Conservation (phyloP, 257 asterid genomes). For the Solanum peruvianum region DNA sequence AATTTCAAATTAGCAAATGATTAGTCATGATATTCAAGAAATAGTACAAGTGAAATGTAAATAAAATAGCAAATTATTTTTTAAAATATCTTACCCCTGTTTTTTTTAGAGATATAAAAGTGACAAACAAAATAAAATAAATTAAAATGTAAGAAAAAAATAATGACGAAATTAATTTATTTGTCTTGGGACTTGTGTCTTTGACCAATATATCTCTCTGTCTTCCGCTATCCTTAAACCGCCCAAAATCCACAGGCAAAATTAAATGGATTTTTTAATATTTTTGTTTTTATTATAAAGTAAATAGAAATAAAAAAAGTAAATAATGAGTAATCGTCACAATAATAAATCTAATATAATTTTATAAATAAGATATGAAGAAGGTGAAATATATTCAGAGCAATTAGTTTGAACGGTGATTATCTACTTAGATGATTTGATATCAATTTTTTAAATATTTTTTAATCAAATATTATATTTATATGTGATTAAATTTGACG, state of each 20-base stretch:
- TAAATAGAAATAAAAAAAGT: too few relatives aligned
- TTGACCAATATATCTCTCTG: neutral
- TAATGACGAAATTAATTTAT: neutral
- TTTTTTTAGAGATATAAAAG: neutral
- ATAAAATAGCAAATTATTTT: too few relatives aligned
- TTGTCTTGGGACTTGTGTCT: neutral
- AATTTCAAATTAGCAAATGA: neutral
- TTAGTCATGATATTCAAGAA: neutral
- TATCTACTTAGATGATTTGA: rapidly evolving
- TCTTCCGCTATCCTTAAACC: neutral
- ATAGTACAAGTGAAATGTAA: neutral
- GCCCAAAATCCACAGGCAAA: neutral
- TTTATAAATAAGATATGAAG: rapidly evolving
- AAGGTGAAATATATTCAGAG: neutral
- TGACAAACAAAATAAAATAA: too few relatives aligned
- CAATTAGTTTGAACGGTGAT: too few relatives aligned
- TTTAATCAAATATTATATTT: too few relatives aligned
- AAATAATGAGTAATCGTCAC: neutral
- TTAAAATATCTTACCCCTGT: neutral
- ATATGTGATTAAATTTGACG: too few relatives aligned
- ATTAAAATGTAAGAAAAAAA: neutral
- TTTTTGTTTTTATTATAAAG: too few relatives aligned
- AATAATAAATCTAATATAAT: too few relatives aligned
- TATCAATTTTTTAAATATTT: too few relatives aligned
- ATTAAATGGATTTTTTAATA: neutral